Conservation (phyloP, 257 asterid genomes). For the Galeopsis tetrahit region DNA sequence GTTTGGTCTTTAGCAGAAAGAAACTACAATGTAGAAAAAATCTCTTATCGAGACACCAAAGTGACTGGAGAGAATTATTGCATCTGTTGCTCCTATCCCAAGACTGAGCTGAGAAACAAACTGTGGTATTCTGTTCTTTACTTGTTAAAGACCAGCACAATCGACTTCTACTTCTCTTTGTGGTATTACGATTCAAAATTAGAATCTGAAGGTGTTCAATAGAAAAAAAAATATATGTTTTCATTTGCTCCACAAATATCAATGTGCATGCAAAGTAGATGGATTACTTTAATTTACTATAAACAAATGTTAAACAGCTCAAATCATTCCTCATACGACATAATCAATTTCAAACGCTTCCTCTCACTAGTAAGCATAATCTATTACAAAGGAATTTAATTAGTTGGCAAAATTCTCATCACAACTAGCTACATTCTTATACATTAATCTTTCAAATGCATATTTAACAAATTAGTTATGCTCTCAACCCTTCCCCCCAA, state of each 20-base stretch:
- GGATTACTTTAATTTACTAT: not conserved
- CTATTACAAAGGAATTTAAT: not conserved
- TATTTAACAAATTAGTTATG: not conserved
- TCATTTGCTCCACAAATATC: constrained; percentile 13
- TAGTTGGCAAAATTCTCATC: not conserved
- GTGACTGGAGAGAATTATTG: constrained; percentile 38
- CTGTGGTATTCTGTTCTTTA: constrained; percentile 31
- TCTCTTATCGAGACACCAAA: constrained; percentile 45
- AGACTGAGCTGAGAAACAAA: constrained; percentile 34
- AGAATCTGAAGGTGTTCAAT: constrained; percentile 47
- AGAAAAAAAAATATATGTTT: not conserved
- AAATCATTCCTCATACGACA: not conserved
- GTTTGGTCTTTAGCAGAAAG: constrained; percentile 39
- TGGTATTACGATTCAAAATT: constrained; percentile 39
- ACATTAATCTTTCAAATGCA: constrained; percentile 4
- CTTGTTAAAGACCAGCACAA: constrained; percentile 38
- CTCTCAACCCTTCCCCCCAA: not conserved
- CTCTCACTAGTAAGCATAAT: not conserved
- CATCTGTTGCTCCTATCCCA: constrained; percentile 30
- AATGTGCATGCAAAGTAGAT: not conserved
- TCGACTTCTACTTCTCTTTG: constrained; percentile 36
- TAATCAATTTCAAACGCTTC: constrained; percentile 2
- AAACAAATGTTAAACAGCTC: not conserved
- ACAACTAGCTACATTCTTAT: not conserved
- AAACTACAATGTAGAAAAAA: constrained; percentile 38